Base-by-base conservation (phyloP, 2,329 filamentous ascomycete genomes). In the Clonostachys solani region DNA sequence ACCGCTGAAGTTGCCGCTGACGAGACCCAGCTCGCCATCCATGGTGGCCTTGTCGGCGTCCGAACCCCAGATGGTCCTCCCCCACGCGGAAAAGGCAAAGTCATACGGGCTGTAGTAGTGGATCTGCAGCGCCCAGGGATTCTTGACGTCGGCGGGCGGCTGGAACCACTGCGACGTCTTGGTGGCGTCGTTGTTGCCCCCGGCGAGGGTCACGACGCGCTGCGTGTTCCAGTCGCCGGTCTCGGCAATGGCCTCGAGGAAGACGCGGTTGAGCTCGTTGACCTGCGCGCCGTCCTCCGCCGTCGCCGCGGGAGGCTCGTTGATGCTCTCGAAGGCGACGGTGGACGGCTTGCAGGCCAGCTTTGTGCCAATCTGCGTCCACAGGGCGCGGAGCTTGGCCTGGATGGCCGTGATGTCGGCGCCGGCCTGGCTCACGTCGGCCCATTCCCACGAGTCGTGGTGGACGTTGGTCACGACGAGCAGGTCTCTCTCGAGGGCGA, bases 61-160 rank as follows among this genome's bases (percentile, higher is more conserved):
- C 3, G 74, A 77, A 19, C 80, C 78, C 78, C 78, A 81, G 44
- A 74, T 77, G 0, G 80, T 82, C 56, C 79, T 80, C 19, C 80
- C 80, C 79, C 78, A 83, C 12, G 73, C 62, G 43, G 62, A 50
- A 53, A 74, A 73, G 15, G 70, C 63, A 44, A 73, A 72, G 50
- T 73, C 72, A 61, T 75, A 80, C 12, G 77, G 78, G 9, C 69
- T 73, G 61, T 83, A 84, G 60, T 82, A 83, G 55, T 84, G 81
- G 56, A 79, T 82, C 56, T 83, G 79, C 33, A 83, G 68, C 1
- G 74, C 78, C 71, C 77, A 83, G 1, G 80, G 79, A 48, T 80
- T 79, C 38, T 74, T 76, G 36, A 18, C 17, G 7, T 38, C 36
- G 33, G 72, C 69, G 2, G 61, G 59, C 10, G 62, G 62, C 49